These are phyloP conservation scores for Ilyonectria mors-panacis DNA, from an alignment of 2,329 filamentous ascomycete species.

Conservation along the genomic window DNA sequence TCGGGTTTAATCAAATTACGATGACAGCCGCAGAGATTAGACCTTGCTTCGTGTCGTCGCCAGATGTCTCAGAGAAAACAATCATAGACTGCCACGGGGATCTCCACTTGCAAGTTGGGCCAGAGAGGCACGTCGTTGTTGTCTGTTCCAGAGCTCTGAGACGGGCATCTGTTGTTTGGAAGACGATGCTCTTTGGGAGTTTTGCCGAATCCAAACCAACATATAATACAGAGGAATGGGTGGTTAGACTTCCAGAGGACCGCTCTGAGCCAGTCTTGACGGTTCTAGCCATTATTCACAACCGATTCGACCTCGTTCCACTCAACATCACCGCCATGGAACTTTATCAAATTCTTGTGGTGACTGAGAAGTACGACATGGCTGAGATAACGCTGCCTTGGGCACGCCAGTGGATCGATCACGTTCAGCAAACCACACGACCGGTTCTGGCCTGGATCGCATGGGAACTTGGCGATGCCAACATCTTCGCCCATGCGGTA, in stretches of 20 bases:
- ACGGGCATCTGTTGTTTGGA: conserved; percentile 13
- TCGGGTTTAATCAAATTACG: not conserved
- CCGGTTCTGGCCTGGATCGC: conserved; percentile 17
- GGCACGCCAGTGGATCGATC: conserved; percentile 21
- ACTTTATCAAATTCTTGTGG: conserved; percentile 10
- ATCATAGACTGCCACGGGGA: conserved; percentile 8
- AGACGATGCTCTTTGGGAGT: conserved; percentile 11
- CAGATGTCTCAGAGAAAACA: conserved; percentile 10
- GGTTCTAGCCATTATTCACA: conserved; percentile 16
- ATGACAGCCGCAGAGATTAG: not conserved
- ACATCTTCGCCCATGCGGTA: conserved; percentile 6
- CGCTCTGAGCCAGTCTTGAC: conserved; percentile 12
- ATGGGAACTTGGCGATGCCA: conserved; percentile 16
- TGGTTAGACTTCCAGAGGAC: conserved; percentile 11
- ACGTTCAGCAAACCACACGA: conserved; percentile 9
- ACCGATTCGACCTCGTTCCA: conserved; percentile 14
- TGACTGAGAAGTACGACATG: conserved; percentile 20
- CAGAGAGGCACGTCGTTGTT: conserved; percentile 1
- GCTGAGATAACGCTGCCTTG: conserved; percentile 14
- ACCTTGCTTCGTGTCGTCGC: not conserved
- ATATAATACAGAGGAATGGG: conserved; percentile 2
- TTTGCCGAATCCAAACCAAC: conserved; percentile 12
- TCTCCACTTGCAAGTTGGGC: conserved; percentile 3
- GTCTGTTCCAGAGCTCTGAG: conserved; percentile 18
- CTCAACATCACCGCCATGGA: not conserved